Percentiles rank a stretch among this genome's conserved stretches.
These are phyloP conservation scores for Mycena venus DNA, from an alignment of 768 basidiomycete genomes.

Conservation along the genomic window DNA sequence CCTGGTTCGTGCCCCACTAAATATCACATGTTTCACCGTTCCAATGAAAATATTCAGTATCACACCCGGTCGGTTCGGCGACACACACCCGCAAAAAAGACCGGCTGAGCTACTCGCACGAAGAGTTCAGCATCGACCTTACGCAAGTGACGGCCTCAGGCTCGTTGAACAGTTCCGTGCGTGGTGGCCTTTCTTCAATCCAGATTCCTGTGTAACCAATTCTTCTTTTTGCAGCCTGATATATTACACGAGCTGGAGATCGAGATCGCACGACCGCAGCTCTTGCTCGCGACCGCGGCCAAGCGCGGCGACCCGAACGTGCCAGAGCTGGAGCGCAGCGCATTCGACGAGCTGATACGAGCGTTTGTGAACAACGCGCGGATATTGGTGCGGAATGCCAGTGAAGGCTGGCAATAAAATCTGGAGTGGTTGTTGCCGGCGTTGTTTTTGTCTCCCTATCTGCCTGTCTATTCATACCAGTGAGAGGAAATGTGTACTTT, in stretches of 20 bases:
- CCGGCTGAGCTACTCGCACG: constrained; percentile 92
- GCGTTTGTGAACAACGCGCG: constrained; percentile 95
- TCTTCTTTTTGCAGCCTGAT: constrained; percentile 59
- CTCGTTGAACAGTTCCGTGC: constrained; percentile 63
- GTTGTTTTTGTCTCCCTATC: background rate
- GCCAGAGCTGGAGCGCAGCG: constrained; percentile 74
- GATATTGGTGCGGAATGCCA: constrained; percentile 85
- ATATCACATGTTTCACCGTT: background rate
- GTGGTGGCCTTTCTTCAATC: constrained; percentile 37
- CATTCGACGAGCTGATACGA: constrained; percentile 92
- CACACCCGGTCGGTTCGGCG: constrained; percentile 74
- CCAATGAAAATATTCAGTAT: constrained; percentile 58
- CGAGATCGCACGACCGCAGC: constrained; percentile 81
- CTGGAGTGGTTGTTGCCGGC: background rate
- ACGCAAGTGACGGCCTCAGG: constrained; percentile 85
- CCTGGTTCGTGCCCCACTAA: constrained; percentile 68
- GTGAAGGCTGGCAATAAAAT: constrained; percentile 16
- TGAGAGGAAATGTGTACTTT: background rate
- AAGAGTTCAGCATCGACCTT: constrained; percentile 93
- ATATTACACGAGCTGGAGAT: constrained; percentile 90
- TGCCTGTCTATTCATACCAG: background rate
- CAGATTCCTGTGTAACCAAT: background rate
- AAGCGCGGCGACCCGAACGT: constrained; percentile 74
- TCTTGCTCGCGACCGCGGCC: constrained; percentile 78
- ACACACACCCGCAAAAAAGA: constrained; percentile 84